Evolutionary conservation across 805 yeast genomes (phyloP).

Genomic region (Kodamaea hsintzibuensis): DNA sequence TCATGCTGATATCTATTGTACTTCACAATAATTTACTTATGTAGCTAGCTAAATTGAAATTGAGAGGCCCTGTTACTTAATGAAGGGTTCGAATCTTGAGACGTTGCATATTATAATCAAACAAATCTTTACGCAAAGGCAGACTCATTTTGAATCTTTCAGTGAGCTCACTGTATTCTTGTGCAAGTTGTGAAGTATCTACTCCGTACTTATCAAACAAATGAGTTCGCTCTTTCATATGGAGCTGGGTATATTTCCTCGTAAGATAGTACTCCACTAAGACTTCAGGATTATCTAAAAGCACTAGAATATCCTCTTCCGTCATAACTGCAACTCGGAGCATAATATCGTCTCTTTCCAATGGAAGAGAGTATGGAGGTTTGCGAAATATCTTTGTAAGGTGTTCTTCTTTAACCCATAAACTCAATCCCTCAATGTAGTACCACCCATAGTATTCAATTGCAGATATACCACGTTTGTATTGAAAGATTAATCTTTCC

Average conservation of each 20-base stretch:
- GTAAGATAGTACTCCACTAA: slow-evolving; percentile 24
- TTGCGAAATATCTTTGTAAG: slow-evolving; percentile 7
- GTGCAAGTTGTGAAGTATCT: slow-evolving; percentile 2
- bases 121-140: slow-evolving; percentile 13
- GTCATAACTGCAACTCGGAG: slow-evolving; percentile 20
- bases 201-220: slow-evolving; percentile 16
- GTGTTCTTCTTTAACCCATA: slow-evolving; percentile 19
- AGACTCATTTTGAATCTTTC: slow-evolving; percentile 6
- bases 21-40: no score
- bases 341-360: slow-evolving; percentile 16
- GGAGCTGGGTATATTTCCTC: slow-evolving; percentile 17
- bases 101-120: slow-evolving; percentile 6
- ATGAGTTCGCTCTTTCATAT: slow-evolving; percentile 17
- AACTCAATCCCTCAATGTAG: slow-evolving; percentile 18
- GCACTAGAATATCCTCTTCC: slow-evolving; percentile 23
- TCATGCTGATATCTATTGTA: no score
- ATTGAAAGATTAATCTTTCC: slow-evolving; percentile 20
- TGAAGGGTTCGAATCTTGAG: not conserved
- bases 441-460: slow-evolving; percentile 18
- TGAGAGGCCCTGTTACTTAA: no score
- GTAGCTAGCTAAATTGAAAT: no score
- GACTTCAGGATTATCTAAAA: slow-evolving; percentile 23
- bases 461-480: slow-evolving; percentile 15
- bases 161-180: slow-evolving; percentile 10
- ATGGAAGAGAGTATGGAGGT: not conserved